phyloP scores from a whole-genome alignment of 108 stramenopile species.

The Schizochytrium sp. region DNA sequence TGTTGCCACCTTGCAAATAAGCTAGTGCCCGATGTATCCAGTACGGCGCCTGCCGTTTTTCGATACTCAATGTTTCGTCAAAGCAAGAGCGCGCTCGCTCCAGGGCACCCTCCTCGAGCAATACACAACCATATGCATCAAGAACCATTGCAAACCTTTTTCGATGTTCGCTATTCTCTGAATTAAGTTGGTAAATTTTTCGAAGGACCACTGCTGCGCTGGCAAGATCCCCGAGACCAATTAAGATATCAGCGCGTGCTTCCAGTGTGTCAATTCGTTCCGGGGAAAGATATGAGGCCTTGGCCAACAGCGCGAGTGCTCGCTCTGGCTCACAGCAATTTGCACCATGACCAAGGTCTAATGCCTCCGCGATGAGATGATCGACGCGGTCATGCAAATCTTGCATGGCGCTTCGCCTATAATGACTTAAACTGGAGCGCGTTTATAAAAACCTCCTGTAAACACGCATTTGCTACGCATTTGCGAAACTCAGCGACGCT shows the following conservation, averaged over 20 bases:
- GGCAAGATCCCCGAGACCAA: slow-evolving; percentile 17
- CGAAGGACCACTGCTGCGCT: not conserved
- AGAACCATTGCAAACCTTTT: not conserved
- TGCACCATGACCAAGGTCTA: not conserved
- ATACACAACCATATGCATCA: not conserved
- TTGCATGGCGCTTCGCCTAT: not conserved
- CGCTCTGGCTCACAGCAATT: not conserved
- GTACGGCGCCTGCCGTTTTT: not conserved
- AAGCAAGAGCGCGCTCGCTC: slow-evolving; percentile 8
- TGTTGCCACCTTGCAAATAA: not conserved
- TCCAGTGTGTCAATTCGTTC: not conserved
- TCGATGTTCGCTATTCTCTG: not conserved
- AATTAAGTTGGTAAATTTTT: not conserved
- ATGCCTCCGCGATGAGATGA: not conserved
- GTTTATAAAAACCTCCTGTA: not conserved
- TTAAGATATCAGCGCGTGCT: not conserved
- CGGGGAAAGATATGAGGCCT: not conserved
- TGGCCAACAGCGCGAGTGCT: not conserved
- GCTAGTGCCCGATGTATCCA: slow-evolving; percentile 31
- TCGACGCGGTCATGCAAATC: not conserved
- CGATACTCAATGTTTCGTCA: slow-evolving; percentile 20
- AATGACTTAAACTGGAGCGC: too few relatives aligned
- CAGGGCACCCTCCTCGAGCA: not conserved
- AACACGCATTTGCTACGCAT: too few relatives aligned
- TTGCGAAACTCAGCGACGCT: too few relatives aligned